Base-by-base conservation (phyloP, 2,329 filamentous ascomycete species). In the Bretziella fagacearum region DNA sequence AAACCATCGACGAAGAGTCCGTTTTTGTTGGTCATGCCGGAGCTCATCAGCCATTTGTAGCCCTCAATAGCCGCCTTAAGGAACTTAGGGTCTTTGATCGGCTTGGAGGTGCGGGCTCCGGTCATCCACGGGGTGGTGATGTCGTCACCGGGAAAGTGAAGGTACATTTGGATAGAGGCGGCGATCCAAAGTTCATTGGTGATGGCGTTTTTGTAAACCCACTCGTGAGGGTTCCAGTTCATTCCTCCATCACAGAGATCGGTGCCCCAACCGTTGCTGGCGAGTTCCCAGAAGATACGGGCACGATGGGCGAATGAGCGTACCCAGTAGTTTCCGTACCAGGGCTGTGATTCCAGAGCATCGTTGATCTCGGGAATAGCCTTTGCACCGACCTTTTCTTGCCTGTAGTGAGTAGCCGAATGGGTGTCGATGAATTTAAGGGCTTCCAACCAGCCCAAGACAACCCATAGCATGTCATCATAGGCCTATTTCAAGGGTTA, bases 401-500 rank as follows among this genome's bases (percentile, higher is more conserved):
- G 52, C 7, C 61, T 60, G 55, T 79, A 82, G 58, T 84, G 77
- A 15, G 76, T 59, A 2, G 66, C 62, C 2, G 73, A 75, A 57
- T 93, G 84, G n/a, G 71, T 64, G 26, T 76, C 65, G 44, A 89
- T 74, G 57, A 93, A 86, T 54, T 81, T 78, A 52, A 86, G 73
- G 42, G 74, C 75, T 58, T 94, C 84, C 45, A 95, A 65, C 87
- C 89, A 95, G 52, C 81, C 84, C 30, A 96, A 69, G 2, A 93
- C 85, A 1, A 95, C 85, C 89, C 89, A 96, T 2, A 94, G 72
- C 65, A 94, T 93, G 59, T 96, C 89, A 58, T 95, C 89, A 59
- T 80, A 93, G 0, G 89, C 89, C 66, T 91, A 68, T 1, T n/a
- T n/a, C 4, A 10, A 22, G 3, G 11, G 6, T 54, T 44, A 52